A percentile compares a stretch with the other conserved stretches of the same genome.
phyloP scores from a whole-genome alignment of 192 early-diverging fungal species.

The Coemansia javaensis region DNA sequence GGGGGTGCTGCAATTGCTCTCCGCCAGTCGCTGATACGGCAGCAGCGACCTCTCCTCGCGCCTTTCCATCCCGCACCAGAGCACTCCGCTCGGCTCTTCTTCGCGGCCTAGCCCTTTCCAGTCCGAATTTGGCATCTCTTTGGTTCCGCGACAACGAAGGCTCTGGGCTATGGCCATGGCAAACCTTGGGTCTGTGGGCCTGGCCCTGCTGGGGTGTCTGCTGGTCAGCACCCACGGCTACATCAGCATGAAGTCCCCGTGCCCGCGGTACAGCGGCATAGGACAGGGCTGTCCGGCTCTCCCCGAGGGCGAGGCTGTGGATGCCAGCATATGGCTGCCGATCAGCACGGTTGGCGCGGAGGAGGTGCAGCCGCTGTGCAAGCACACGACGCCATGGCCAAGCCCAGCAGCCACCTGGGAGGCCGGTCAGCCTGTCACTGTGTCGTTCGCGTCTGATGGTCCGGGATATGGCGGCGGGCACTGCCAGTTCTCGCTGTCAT shows the following conservation, averaged over 20 bases:
- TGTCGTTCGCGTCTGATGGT: constrained; percentile 36
- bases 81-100: too few species aligned
- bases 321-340: constrained; percentile 33
- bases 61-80: too few species aligned
- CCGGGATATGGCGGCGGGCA: constrained; percentile 55
- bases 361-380: constrained; percentile 47
- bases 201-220: too few species aligned
- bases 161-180: too few species aligned
- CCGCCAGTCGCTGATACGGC: too few species aligned
- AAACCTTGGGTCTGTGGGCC: too few species aligned
- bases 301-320: constrained; percentile 36
- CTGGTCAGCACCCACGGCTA: too few species aligned
- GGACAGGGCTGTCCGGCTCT: constrained; percentile 31
- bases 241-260: constrained; percentile 31
- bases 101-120: too few species aligned
- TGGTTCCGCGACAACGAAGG: too few species aligned
- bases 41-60: too few species aligned
- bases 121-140: too few species aligned
- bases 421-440: constrained; percentile 46
- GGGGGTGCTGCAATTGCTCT: too few species aligned
- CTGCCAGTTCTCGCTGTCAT: constrained; percentile 57
- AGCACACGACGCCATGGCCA: constrained; percentile 30
- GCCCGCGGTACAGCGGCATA: constrained; percentile 27
- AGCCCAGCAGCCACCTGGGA: constrained; percentile 32
- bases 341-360: constrained; percentile 15